phyloP scores from a whole-genome alignment of 176 grass and related monocot species.

The Cenchrus purpureus region DNA sequence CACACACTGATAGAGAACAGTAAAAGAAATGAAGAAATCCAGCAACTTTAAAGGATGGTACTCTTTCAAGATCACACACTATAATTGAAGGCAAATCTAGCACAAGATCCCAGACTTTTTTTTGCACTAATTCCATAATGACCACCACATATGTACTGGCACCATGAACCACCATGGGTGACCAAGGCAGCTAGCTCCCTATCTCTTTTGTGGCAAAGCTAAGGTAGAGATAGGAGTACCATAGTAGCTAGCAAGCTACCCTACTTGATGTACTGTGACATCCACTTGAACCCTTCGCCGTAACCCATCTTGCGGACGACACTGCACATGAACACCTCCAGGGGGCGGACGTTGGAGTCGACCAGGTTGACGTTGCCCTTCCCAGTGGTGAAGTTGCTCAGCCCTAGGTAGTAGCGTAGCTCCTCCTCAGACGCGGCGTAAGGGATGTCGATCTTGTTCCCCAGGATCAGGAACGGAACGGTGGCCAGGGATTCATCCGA shows the following conservation, averaged over 20 bases:
- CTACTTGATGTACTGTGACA: conserved; percentile 89
- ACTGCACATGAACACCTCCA: conserved; percentile 94
- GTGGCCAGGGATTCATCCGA: conserved; percentile 64
- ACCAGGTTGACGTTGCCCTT: conserved; percentile 75
- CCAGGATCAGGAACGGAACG: conserved; percentile 77
- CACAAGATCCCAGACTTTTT: conserved; percentile 24
- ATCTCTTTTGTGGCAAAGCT: conserved; percentile 18
- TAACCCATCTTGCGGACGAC: conserved; percentile 92
- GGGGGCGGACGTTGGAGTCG: conserved; percentile 68
- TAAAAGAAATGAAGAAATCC: neutral
- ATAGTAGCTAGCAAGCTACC: neutral
- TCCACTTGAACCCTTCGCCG: conserved; percentile 81
- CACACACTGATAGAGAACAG: neutral
- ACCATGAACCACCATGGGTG: neutral
- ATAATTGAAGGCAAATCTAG: conserved; percentile 17
- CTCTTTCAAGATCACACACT: conserved; percentile 19
- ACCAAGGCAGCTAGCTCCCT: conserved; percentile 13
- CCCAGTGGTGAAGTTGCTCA: conserved; percentile 82
- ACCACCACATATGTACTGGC: conserved; percentile 41
- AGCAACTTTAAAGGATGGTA: neutral
- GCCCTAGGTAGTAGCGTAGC: conserved; percentile 69
- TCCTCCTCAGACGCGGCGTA: conserved; percentile 72
- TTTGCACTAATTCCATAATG: conserved; percentile 26
- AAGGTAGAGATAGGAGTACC: conserved; percentile 29
- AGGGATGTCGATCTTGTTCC: conserved; percentile 89